Evolutionary conservation across 2,329 filamentous ascomycete species (phyloP).

Genomic region (Phyllosticta citrichinensis): DNA sequence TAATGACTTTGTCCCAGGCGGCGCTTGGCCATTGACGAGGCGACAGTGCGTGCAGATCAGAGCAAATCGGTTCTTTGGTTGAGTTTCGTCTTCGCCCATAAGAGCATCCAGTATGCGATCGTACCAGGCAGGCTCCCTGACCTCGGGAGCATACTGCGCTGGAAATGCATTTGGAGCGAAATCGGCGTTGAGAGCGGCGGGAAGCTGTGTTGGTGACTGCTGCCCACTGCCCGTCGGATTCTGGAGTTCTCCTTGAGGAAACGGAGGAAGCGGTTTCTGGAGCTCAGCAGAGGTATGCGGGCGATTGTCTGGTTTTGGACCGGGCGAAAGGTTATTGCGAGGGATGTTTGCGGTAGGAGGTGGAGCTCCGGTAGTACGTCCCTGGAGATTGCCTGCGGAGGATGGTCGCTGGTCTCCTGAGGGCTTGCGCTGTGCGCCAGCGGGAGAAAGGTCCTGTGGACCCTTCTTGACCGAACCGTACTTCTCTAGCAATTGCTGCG

Average conservation of each 20-base stretch:
- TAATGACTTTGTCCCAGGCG: constrained; percentile 67
- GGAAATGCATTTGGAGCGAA: constrained; percentile 65
- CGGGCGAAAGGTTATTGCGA: constrained; percentile 13
- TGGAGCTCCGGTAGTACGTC: constrained; percentile 46
- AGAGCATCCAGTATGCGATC: constrained; percentile 87
- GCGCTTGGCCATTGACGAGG: constrained; percentile 90
- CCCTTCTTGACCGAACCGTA: constrained; percentile 54
- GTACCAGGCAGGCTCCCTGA: constrained; percentile 66
- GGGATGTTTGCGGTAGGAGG: constrained; percentile 58
- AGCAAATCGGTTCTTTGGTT: constrained; percentile 79
- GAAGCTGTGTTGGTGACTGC: constrained; percentile 13
- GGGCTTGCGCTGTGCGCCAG: constrained; percentile 22
- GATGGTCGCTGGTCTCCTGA: constrained; percentile 14
- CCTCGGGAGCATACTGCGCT: constrained; percentile 31
- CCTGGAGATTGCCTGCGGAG: not conserved
- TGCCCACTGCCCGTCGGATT: not conserved
- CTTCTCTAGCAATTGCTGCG: constrained; percentile 84
- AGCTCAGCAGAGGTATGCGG: constrained; percentile 20
- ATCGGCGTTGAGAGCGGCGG: constrained; percentile 39
- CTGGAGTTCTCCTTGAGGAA: not conserved
- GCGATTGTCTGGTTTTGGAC: constrained; percentile 17
- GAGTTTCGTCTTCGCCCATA: constrained; percentile 88
- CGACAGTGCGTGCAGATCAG: constrained; percentile 75
- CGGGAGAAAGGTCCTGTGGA: constrained; percentile 18
- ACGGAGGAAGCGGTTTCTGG: not conserved